Base-by-base conservation (phyloP, 208 protist genomes). In the Angomonas deanei region DNA sequence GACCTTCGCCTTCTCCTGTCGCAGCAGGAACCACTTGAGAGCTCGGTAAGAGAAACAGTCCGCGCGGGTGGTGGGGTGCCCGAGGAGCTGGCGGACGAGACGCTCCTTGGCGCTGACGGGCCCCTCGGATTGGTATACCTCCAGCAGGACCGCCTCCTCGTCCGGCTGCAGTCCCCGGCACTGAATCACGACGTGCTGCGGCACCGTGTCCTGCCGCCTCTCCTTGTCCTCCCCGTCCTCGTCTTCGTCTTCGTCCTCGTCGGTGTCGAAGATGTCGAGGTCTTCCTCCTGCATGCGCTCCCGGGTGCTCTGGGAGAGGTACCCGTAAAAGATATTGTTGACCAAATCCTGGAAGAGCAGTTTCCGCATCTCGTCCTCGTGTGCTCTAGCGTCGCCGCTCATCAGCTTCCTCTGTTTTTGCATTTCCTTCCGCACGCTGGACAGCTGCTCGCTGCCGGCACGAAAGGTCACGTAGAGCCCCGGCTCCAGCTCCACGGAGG, bases 401-500 rank as follows among this genome's bases (percentile, higher is more conserved):
- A 21, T 11, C 38, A 17, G 11, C 8, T 23, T 19, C 2, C 15
- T 2, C 36, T 32, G 33, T 36, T 70, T 46, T 0, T 57, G 56
- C 34, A 24, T 48, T 31, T 70, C 66, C 34, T 70, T 49, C 10
- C 36, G 32, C 23, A 64, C 46, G 10, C 52, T 3, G 1, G 24
- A 8, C 34, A 61, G 55, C 15, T 58, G n/a, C 24, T 58, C 30
- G 5, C 36, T 48, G 30, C 31, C 19, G 15, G 47, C 27, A 15
- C 47, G 55, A 11, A 73, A 75, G 5, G 65, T 59, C 36, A 94
- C 62, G 21, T 80, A 89, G 13, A 94, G 76, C 0, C 85, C 85
- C 8, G 83, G 84, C 68, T 94, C 84, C 30, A 94, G 80, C 72
- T 94, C 84, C n/a, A 88, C 52, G 1, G 71, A 48, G 2, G 73